Base-by-base conservation (phyloP, 495 filamentous ascomycete species). In the Paragyromitra xinjiangensis region DNA sequence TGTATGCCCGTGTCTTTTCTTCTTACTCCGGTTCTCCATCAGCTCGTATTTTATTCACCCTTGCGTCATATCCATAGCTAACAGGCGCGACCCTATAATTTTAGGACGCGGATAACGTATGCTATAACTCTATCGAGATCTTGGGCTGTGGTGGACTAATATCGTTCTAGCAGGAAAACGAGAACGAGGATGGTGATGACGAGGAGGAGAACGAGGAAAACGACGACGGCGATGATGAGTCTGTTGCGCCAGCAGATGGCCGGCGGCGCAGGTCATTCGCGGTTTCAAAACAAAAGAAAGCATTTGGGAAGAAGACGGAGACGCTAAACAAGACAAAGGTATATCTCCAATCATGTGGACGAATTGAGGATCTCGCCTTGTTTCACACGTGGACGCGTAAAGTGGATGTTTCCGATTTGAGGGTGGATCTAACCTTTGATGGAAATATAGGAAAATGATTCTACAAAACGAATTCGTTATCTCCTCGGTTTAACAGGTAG, bases 241-340 rank as follows among this genome's bases (percentile, higher is more conserved):
- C 69, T 19, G 68, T 77, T n/a, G 78, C 68, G 22, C 84, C 84
- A 24, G 71, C 83, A 24, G 95, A 98, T 86, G 94, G 94, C 12
- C 91, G 95, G 39, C 94, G 92, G 84, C 89, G 91, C 81, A 89
- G 94, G 66, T 91, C 92, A 51, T 93, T 97, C 81, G 94, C 90
- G 55, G 93, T 92, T 59, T 90, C 93, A 81, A 86, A 97, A 81
- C 92, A 95, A 62, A 92, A 96, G 83, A 96, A 89, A 81, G 91
- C 97, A 29, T 92, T 97, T 80, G 94, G 94, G 78, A 97, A 95
- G 86, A 98, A 99, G 84, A 95, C 98, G 79, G 92, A 94, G 79
- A 87, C 89, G 42, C 83, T 99, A 39, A 94, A 94, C 80, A 92
- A 95, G 81, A 94, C 91, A 42, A 98, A 98, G 89, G 94, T 97